Conservation (phyloP, 306 rosid genomes). For the Cucurbita ficifolia region DNA sequence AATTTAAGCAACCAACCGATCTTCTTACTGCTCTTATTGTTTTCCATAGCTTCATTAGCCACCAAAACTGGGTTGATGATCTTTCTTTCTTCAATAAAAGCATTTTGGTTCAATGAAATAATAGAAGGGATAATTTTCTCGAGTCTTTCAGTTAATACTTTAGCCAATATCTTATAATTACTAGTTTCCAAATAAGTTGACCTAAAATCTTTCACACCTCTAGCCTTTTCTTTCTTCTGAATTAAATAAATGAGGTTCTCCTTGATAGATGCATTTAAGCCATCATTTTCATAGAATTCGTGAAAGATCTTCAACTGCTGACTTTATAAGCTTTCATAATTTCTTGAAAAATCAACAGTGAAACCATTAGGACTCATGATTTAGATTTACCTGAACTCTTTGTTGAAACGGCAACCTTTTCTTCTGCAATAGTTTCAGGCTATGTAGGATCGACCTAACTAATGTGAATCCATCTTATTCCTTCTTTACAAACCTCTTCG, state of each 20-base stretch:
- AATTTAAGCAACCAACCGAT: no score
- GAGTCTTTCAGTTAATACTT: neutral
- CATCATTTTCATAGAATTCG: no score
- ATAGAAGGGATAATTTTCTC: neutral
- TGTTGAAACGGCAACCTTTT: neutral
- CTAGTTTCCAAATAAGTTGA: neutral
- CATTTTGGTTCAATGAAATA: neutral
- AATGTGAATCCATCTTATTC: neutral
- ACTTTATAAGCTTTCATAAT: no score
- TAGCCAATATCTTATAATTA: neutral
- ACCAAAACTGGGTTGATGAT: neutral
- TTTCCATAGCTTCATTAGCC: no score
- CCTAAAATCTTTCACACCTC: no score
- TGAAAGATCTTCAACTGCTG: no score
- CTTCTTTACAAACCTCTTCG: neutral
- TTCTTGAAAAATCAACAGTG: neutral
- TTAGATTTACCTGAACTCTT: no score
- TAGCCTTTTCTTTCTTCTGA: no score
- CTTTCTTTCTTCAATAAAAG: neutral
- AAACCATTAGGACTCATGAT: neutral
- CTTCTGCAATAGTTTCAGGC: neutral
- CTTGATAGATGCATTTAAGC: no score
- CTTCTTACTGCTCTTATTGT: no score
- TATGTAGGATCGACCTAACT: neutral
- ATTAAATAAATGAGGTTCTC: no score